A percentile compares a stretch with the other conserved stretches of the same genome.
These are phyloP conservation scores for Phytophthora pluvialis DNA, from an alignment of 352 stramenopile genomes.

Conservation along the genomic window DNA sequence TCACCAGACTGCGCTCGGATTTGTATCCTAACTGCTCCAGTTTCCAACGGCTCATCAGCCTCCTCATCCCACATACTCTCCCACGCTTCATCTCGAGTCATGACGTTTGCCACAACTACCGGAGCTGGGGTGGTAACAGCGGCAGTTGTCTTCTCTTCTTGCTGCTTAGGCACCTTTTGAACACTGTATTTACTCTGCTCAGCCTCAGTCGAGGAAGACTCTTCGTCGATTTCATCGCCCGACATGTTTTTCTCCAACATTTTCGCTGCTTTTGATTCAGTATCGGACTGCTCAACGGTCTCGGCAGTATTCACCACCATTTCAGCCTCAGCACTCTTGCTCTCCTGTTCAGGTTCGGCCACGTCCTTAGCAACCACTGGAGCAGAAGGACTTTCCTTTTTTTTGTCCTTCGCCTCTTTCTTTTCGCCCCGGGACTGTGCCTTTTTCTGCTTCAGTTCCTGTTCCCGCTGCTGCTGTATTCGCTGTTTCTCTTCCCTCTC, in stretches of 20 bases:
- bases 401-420: conserved; percentile 6
- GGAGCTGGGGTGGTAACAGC: conserved; percentile 7
- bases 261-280: not conserved
- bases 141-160: not conserved
- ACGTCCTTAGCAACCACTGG: conserved; percentile 8
- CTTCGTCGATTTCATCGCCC: conserved; percentile 9
- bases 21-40: conserved; percentile 25
- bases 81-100: conserved; percentile 80
- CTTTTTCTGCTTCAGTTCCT: conserved; percentile 14
- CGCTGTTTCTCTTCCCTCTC: conserved; percentile 26
- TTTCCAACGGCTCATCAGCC: conserved; percentile 45
- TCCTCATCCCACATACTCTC: conserved; percentile 81
- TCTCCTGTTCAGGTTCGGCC: conserved; percentile 10
- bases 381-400: not conserved
- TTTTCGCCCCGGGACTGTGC: not conserved
- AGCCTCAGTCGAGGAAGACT: not conserved
- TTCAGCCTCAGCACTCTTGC: not conserved
- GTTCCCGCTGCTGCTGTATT: conserved; percentile 22
- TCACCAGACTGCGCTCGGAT: conserved; percentile 32
- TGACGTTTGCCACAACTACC: conserved; percentile 32
- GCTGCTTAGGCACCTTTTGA: conserved; percentile 1
- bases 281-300: not conserved
- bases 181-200: not conserved
- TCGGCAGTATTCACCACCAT: conserved; percentile 1
- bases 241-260: conserved; percentile 2